Conservation (phyloP, 495 filamentous ascomycete genomes). For the Neurospora africana region DNA sequence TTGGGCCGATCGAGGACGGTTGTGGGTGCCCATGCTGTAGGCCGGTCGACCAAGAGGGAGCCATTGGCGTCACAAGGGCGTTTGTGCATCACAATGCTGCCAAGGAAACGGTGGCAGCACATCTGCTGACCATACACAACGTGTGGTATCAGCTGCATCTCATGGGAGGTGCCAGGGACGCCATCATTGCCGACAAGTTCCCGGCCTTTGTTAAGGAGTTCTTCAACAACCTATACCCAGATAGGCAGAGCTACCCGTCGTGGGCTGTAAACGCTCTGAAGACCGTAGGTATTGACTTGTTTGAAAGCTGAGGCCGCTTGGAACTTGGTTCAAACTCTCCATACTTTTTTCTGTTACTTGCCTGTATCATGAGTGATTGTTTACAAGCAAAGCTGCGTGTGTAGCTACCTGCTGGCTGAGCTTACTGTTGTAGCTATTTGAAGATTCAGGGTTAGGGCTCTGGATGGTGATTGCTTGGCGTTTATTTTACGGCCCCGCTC, state of each 20-base stretch:
- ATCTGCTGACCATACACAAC: conserved; percentile 91
- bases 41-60: conserved; percentile 47
- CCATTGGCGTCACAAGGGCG: conserved; percentile 75
- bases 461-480: neutral
- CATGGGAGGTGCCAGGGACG: conserved; percentile 62
- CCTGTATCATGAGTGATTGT: neutral
- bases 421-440: neutral
- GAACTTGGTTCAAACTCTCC: neutral
- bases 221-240: conserved; percentile 60
- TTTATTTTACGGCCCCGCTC: neutral
- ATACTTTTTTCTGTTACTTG: neutral
- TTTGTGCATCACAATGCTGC: conserved; percentile 84
- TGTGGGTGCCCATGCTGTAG: conserved; percentile 75
- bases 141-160: conserved; percentile 79
- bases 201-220: conserved; percentile 69
- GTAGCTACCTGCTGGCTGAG: neutral
- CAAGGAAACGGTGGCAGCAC: conserved; percentile 93
- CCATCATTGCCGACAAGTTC: conserved; percentile 75
- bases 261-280: conserved; percentile 82
- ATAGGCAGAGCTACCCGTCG: conserved; percentile 55
- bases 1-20: conserved; percentile 67
- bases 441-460: neutral
- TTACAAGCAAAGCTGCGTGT: neutral
- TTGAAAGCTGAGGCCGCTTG: conserved; percentile 10
- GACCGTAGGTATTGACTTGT: conserved; percentile 76